These are phyloP conservation scores for Galerina sulciceps DNA, from an alignment of 768 basidiomycete species.

Conservation along the genomic window DNA sequence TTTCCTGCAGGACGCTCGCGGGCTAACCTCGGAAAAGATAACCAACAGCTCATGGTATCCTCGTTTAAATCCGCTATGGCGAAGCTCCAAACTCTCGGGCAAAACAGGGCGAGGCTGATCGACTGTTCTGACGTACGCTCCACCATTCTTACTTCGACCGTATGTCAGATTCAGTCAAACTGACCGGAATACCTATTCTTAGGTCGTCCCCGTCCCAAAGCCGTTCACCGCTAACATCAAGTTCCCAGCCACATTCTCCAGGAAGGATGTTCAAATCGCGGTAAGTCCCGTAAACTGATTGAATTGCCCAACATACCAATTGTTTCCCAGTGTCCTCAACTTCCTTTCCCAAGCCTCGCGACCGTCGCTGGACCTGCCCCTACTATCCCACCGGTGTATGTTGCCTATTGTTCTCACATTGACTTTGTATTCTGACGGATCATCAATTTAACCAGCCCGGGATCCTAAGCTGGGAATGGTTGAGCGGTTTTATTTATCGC, in stretches of 20 bases:
- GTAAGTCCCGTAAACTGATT: background rate
- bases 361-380: slow-evolving; percentile 9
- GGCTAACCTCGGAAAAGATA: slow-evolving; percentile 4
- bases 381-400: slow-evolving; percentile 12
- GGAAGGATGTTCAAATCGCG: slow-evolving; percentile 1
- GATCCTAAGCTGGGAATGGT: too few relatives aligned
- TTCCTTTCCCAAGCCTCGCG: background rate
- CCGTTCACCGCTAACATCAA: slow-evolving; percentile 3
- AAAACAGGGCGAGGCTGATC: slow-evolving; percentile 27
- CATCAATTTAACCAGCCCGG: too few relatives aligned
- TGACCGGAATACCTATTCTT: too few relatives aligned
- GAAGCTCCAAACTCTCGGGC: slow-evolving; percentile 34
- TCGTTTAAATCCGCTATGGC: slow-evolving; percentile 34
- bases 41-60: slow-evolving; percentile 24
- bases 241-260: slow-evolving; percentile 3
- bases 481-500: too few relatives aligned
- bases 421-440: too few relatives aligned
- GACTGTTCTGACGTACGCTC: slow-evolving; percentile 37
- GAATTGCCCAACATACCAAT: background rate
- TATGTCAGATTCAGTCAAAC: too few relatives aligned
- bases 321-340: background rate
- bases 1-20: too few relatives aligned
- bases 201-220: slow-evolving; percentile 17
- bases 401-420: background rate
- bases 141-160: too few relatives aligned